phyloP scores from a whole-genome alignment of 345 rosid species.

The Corchorus olitorius region DNA sequence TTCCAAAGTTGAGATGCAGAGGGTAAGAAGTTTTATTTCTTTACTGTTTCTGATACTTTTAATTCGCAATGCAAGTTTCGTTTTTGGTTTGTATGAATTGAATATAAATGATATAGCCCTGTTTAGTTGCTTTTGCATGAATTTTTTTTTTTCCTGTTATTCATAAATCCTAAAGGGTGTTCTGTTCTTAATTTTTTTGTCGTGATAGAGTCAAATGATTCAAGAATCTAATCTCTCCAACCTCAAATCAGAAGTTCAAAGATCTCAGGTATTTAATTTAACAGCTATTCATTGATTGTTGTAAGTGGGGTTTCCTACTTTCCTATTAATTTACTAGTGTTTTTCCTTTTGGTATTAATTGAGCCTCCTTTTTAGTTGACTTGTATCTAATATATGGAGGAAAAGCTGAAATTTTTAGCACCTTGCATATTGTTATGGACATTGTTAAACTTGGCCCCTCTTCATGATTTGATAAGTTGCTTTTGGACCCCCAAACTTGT shows the following conservation, averaged over 20 bases:
- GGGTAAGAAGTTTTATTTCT: slow-evolving; percentile 36
- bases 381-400: slow-evolving; percentile 1
- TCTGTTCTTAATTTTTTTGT: neutral
- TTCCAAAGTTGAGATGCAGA: slow-evolving; percentile 84
- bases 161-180: neutral
- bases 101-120: too few relatives aligned
- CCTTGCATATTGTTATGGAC: neutral
- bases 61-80: neutral
- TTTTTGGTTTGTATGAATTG: neutral
- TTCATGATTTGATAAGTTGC: neutral
- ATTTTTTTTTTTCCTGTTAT: neutral
- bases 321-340: neutral
- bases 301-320: neutral
- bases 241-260: slow-evolving; percentile 77
- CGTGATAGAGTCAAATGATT: slow-evolving; percentile 61
- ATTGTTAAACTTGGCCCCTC: slow-evolving; percentile 1
- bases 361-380: neutral
- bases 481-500: neutral
- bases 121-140: neutral
- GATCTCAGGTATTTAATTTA: slow-evolving; percentile 56
- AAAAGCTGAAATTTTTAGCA: neutral
- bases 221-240: slow-evolving; percentile 75
- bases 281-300: neutral
- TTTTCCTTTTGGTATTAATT: neutral
- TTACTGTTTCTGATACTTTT: neutral